Base-by-base conservation (phyloP, 371 early-diverging fungal genomes). In the Mucor racemosus region DNA sequence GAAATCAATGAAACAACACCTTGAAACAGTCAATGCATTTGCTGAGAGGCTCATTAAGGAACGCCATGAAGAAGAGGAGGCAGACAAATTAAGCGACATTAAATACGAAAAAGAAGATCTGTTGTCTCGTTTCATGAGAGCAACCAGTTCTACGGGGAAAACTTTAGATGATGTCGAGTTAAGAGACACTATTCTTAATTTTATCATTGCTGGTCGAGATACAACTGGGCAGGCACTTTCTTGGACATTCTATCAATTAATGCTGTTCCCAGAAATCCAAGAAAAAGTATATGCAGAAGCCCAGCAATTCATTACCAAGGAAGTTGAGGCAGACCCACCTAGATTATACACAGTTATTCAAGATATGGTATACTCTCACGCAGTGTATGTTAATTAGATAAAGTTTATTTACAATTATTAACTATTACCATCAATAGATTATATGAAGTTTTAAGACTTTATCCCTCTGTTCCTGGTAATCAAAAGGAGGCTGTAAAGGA, bases 211-310 rank as follows among this genome's bases (percentile, higher is more conserved):
- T 34, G 83, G 83, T 0, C 80, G 91, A 9, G 91, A 91, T 66
- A 91, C 91, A 0, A 91, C 92, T 1, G 90, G 91, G 0, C 89
- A 90, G 68, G 87, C 89, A 0, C 73, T 92, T 9, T 82, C 85
- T 15, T 93, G 94, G 94, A 71, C 83, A 44, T 84, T 90, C 61
- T 90, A 82, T 46, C 77, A 74, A 19, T 65, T 93, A 11, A 64
- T 77, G 21, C 62, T 74, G 46, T 75, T 86, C 48, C 84, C 87
- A 0, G 67, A 69, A 13, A 81, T 88, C 3, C 82, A 89, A 62
- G 62, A 66, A 14, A 86, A 79, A 42, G 62, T 93, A 7, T 69
- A 84, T 10, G 74, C 82, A 39, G 93, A 92, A 61, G 84, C 88
- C 33, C 53, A 74, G 0, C 39, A 78, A n/a, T 58, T 72, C 15